These are phyloP conservation scores for Pseudogymnoascus pannorum DNA, from an alignment of 2,329 filamentous ascomycete species.

Conservation along the genomic window DNA sequence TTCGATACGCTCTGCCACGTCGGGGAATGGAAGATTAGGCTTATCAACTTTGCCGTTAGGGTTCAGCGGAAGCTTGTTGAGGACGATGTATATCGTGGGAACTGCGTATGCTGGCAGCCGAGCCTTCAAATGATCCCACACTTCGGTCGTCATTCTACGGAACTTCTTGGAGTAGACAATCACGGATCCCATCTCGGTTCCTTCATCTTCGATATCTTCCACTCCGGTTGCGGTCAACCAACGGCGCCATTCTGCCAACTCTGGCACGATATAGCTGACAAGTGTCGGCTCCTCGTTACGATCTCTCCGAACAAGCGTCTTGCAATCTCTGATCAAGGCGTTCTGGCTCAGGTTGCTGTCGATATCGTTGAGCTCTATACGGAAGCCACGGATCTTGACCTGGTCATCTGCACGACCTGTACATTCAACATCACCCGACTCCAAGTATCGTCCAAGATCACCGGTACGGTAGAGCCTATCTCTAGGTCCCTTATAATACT, in stretches of 20 bases:
- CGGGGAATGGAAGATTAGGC: conserved; percentile 72
- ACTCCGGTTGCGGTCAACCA: conserved; percentile 53
- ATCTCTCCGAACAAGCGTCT: conserved; percentile 77
- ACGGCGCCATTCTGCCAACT: conserved; percentile 63
- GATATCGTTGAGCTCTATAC: conserved; percentile 91
- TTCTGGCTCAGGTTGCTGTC: conserved; percentile 73
- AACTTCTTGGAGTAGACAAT: conserved; percentile 36
- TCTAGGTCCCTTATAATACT: conserved; percentile 71
- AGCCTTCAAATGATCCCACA: conserved; percentile 61
- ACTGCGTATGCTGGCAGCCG: conserved; percentile 70
- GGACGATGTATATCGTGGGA: conserved; percentile 65
- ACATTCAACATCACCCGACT: conserved; percentile 63
- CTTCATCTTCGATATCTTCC: conserved; percentile 49
- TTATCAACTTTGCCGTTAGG: conserved; percentile 83
- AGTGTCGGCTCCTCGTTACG: conserved; percentile 78
- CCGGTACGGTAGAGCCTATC: conserved; percentile 85
- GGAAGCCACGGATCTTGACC: conserved; percentile 92
- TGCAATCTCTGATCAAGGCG: conserved; percentile 72
- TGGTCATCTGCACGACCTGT: conserved; percentile 79
- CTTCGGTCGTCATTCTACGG: conserved; percentile 38
- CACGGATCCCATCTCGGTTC: conserved; percentile 24
- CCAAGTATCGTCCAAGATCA: conserved; percentile 71
- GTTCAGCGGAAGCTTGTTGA: conserved; percentile 69
- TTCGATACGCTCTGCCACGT: conserved; percentile 42
- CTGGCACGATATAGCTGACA: conserved; percentile 85